A percentile compares a stretch with the other conserved stretches of the same genome.
Evolutionary conservation across 345 rosid species (phyloP).

Genomic region (Angophora floribunda): DNA sequence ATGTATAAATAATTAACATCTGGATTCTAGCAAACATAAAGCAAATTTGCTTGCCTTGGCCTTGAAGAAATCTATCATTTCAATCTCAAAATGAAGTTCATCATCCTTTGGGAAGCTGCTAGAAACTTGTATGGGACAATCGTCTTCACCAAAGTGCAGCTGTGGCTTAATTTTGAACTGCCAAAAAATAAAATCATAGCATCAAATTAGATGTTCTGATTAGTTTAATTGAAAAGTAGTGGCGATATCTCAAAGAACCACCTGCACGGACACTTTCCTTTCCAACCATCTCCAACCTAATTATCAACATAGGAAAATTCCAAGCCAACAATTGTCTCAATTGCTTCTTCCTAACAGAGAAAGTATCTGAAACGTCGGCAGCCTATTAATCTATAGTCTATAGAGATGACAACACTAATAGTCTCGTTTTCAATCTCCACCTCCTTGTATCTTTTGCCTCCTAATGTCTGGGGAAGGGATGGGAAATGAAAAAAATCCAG

Average conservation of each 20-base stretch:
- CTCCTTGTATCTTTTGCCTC: not conserved
- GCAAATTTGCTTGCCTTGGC: slow-evolving; percentile 53
- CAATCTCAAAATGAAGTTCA: slow-evolving; percentile 97
- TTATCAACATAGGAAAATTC: not conserved
- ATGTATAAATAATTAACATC: not conserved
- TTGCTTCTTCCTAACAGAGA: not conserved
- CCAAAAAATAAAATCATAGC: not conserved
- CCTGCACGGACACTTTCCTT: not conserved
- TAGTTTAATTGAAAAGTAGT: not conserved
- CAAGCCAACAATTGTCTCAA: not conserved
- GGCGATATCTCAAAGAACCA: not conserved
- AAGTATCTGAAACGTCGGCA: not conserved
- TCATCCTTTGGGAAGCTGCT: slow-evolving; percentile 71
- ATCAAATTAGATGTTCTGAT: not conserved
- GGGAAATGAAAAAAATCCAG: not conserved
- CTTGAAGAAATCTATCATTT: slow-evolving; percentile 69
- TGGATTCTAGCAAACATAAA: not conserved
- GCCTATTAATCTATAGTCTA: not conserved
- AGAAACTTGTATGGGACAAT: slow-evolving; percentile 73
- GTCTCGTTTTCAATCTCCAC: not conserved
- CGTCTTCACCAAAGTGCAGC: slow-evolving; percentile 87
- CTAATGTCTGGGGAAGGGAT: not conserved
- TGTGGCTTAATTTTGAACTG: slow-evolving; percentile 96
- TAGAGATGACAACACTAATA: not conserved
- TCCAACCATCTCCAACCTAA: not conserved